These are phyloP conservation scores for Stagonosporopsis rhizophila DNA, from an alignment of 2,329 filamentous ascomycete genomes.

Conservation along the genomic window DNA sequence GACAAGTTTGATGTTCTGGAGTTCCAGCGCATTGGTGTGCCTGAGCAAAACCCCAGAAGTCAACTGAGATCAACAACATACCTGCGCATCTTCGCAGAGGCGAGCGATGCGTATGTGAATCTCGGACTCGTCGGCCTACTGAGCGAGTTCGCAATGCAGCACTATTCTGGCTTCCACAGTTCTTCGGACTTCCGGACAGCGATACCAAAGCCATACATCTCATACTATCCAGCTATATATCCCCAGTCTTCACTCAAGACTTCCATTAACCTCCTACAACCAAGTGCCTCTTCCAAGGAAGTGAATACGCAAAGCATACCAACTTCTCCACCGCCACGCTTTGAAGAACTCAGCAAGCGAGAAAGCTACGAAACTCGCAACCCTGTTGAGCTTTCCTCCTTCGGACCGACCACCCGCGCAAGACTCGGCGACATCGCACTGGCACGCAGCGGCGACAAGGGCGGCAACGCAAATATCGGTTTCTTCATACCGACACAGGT, in stretches of 20 bases:
- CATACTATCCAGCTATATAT: slow-evolving; percentile 41
- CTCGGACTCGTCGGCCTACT: slow-evolving; percentile 32
- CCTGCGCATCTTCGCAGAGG: slow-evolving; percentile 43
- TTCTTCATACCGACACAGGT: slow-evolving; percentile 46
- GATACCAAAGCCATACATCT: slow-evolving; percentile 41
- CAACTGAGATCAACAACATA: slow-evolving; percentile 44
- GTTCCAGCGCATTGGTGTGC: slow-evolving; percentile 55
- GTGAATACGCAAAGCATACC: slow-evolving; percentile 13
- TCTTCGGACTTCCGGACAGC: slow-evolving; percentile 41
- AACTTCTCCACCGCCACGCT: slow-evolving; percentile 25
- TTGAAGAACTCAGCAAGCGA: slow-evolving; percentile 27
- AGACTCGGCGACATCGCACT: slow-evolving; percentile 54
- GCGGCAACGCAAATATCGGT: slow-evolving; percentile 45
- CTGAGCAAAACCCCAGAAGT: slow-evolving; percentile 34
- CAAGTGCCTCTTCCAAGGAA: neutral
- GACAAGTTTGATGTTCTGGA: slow-evolving; percentile 60
- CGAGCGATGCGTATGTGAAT: slow-evolving; percentile 29
- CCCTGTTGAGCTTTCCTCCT: slow-evolving; percentile 34
- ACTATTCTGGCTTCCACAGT: slow-evolving; percentile 43
- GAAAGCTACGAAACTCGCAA: slow-evolving; percentile 45
- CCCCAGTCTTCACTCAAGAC: slow-evolving; percentile 38
- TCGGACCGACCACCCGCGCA: slow-evolving; percentile 30
- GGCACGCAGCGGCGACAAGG: slow-evolving; percentile 52
- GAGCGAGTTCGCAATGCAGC: slow-evolving; percentile 40
- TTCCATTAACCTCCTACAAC: slow-evolving; percentile 45